These are phyloP conservation scores for Lobosporangium transversale DNA, from an alignment of 192 early-diverging fungal species.

Conservation along the genomic window DNA sequence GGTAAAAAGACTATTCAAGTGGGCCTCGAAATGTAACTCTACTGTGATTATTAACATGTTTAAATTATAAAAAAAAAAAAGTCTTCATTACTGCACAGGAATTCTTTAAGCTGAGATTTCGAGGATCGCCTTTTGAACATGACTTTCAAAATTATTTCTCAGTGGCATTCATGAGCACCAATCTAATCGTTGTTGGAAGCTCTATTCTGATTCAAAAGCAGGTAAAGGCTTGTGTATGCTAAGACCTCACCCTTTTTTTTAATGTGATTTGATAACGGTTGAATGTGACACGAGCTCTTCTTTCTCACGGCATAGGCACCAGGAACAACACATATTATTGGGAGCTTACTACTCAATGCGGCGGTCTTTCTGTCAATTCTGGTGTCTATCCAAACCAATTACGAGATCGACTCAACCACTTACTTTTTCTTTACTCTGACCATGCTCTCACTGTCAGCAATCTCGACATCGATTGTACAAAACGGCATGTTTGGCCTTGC, in stretches of 20 bases:
- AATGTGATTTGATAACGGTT: too few relatives aligned
- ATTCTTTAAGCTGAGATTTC: conserved; percentile 74
- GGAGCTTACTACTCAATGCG: conserved; percentile 64
- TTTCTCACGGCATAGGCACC: too few relatives aligned
- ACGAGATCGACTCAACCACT: conserved; percentile 51
- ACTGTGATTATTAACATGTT: not conserved
- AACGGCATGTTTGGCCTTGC: conserved; percentile 79
- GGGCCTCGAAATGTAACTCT: too few relatives aligned
- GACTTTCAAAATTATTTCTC: conserved; percentile 86
- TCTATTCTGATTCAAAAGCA: conserved; percentile 62
- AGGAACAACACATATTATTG: conserved; percentile 45
- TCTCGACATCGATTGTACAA: conserved; percentile 69
- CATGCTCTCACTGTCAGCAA: conserved; percentile 66
- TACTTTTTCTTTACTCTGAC: conserved; percentile 74
- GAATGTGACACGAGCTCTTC: too few relatives aligned
- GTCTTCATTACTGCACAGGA: conserved; percentile 83
- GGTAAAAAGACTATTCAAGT: too few relatives aligned
- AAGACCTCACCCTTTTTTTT: too few relatives aligned
- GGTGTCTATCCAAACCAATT: conserved; percentile 60
- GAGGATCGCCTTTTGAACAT: conserved; percentile 64
- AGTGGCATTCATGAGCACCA: conserved; percentile 68
- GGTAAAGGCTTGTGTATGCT: conserved; percentile 27
- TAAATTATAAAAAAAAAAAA: conserved; percentile 10
- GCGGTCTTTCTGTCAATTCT: conserved; percentile 60
- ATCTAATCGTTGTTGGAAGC: conserved; percentile 63